Evolutionary conservation across 1,139 yeast genomes (phyloP).

Genomic region (Kurtzmaniella quercitrusa): DNA sequence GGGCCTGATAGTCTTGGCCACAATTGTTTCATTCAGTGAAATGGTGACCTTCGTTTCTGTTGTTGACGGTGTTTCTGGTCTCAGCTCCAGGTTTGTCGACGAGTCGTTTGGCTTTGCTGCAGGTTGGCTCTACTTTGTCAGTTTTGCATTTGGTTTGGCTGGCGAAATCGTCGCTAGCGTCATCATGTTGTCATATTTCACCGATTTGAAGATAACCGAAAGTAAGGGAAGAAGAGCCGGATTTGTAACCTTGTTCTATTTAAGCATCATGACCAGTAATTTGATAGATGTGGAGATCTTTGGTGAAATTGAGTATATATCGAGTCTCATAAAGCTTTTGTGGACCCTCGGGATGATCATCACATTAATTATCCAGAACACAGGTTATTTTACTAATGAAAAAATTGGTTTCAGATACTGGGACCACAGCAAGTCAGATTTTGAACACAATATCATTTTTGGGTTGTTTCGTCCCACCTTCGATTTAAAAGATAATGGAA

Average conservation of each 20-base stretch:
- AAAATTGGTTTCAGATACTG: constrained; percentile 65
- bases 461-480: constrained; percentile 74
- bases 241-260: constrained; percentile 58
- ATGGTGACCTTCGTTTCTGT: constrained; percentile 82
- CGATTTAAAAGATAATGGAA: constrained; percentile 52
- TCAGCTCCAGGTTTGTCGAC: constrained; percentile 76
- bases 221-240: constrained; percentile 53
- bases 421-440: constrained; percentile 49
- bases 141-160: constrained; percentile 71
- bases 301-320: constrained; percentile 70
- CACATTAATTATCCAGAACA: constrained; percentile 59
- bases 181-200: constrained; percentile 66
- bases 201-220: constrained; percentile 43
- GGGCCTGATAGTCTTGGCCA: constrained; percentile 63
- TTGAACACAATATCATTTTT: constrained; percentile 46
- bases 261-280: constrained; percentile 49
- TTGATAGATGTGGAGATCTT: constrained; percentile 65
- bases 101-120: constrained; percentile 82
- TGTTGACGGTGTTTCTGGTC: constrained; percentile 74
- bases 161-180: constrained; percentile 80
- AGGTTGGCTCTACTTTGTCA: constrained; percentile 74
- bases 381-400: constrained; percentile 44
- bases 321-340: constrained; percentile 57
- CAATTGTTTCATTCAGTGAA: constrained; percentile 77
- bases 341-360: constrained; percentile 54